Conservation (phyloP, 73 alveolate species). For the Tetrahymena elliotti region DNA sequence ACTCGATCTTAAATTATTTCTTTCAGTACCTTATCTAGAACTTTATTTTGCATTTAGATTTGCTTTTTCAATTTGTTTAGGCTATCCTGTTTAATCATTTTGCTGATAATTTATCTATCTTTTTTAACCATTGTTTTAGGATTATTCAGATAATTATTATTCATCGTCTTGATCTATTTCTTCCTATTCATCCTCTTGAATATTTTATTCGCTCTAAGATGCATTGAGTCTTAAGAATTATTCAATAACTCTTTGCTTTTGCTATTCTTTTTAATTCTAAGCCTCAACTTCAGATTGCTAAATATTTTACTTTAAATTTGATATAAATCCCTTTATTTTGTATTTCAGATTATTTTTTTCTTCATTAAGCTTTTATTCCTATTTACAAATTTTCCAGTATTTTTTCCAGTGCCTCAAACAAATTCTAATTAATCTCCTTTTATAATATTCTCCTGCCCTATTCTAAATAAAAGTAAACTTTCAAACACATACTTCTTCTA, state of each 20-base stretch:
- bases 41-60: neutral
- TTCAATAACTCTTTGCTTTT: neutral
- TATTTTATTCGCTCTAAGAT: neutral
- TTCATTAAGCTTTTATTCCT: neutral
- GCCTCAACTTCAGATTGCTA: neutral
- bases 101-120: no score
- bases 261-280: neutral
- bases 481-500: no score
- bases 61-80: neutral
- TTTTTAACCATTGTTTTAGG: neutral
- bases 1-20: neutral
- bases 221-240: neutral
- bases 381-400: neutral
- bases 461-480: neutral
- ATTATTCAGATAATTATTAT: neutral
- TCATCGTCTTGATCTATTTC: neutral
- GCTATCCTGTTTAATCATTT: neutral
- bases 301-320: neutral
- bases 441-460: neutral
- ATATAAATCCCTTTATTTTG: neutral
- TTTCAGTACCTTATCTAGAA: neutral
- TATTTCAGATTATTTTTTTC: neutral
- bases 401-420: neutral
- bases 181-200: neutral
- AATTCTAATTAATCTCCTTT: neutral